Evolutionary conservation across 2,329 filamentous ascomycete genomes (phyloP), one percentile per base, ranked within the genome.

Genomic region (Elsinoe fawcettii): DNA sequence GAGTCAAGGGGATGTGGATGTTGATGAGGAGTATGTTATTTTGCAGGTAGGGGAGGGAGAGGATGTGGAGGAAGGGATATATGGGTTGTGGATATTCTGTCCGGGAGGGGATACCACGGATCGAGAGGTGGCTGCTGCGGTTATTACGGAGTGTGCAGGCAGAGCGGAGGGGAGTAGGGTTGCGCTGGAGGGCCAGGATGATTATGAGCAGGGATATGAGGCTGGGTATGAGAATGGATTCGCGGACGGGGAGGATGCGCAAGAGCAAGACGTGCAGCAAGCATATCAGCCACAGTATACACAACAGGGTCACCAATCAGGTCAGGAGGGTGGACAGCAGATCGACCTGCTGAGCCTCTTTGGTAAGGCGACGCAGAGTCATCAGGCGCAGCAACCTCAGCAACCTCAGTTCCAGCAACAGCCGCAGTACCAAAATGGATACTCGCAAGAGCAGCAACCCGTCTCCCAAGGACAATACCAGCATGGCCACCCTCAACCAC

Each of bases 21-120:
- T 77, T 41, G 73, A 66, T 64, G 80, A 81, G 8, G 78, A 82
- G 59, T 84, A 81, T 63, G 75, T 85, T 44, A 85, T 85, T 57
- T 68, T 85, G 54, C 79, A 79, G 60, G 71, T 74, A 16, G 73
- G 74, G 46, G 70, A 70, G 55, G 63, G 67, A 18, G 59, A 63
- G 5, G 67, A 66, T n/a, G 60, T 63, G 7, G 63, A 60, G 23
- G 57, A 55, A 14, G 66, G 73, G 51, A 78, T 83, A 57, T 82
- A 80, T 66, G 83, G 83, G 5, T 69, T 86, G 11, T 85, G 82
- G 81, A 82, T 86, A 57, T 85, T 82, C 66, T 77, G 77, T n/a
- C 82, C 85, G 63, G 75, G 75, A 1, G 69, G 74, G 2, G 77
- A 74, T 41, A 80, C 78, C 2, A 83, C 80, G 2, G 76, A 77